These are phyloP conservation scores for Phlyctochytrium planicorne DNA, from an alignment of 192 early-diverging fungal genomes.

Conservation along the genomic window DNA sequence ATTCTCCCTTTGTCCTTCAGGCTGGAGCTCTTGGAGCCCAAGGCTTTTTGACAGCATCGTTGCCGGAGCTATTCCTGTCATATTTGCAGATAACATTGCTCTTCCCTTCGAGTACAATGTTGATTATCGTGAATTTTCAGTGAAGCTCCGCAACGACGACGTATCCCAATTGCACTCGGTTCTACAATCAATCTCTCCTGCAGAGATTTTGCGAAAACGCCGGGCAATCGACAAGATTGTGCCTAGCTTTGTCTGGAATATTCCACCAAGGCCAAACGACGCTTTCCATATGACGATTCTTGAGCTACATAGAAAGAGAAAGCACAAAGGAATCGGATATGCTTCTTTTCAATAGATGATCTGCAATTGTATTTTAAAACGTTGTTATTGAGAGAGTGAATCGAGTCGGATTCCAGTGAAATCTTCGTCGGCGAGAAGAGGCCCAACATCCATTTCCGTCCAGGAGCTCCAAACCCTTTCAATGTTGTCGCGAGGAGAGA, in stretches of 20 bases:
- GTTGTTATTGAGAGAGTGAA: no score
- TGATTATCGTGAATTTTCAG: conserved; percentile 20
- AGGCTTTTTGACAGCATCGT: conserved; percentile 32
- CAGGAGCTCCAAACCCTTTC: conserved; percentile 51
- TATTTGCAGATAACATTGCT: conserved; percentile 30
- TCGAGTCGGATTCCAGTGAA: no score
- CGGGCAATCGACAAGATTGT: conserved; percentile 8
- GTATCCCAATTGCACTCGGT: conserved; percentile 15
- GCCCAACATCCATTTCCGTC: conserved; percentile 77
- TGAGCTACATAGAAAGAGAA: background rate
- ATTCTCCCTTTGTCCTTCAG: conserved; percentile 34
- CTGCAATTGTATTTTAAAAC: background rate
- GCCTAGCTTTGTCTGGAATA: conserved; percentile 27
- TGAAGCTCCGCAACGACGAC: conserved; percentile 17
- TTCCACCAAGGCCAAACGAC: conserved; percentile 14
- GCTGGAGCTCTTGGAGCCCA: conserved; percentile 33
- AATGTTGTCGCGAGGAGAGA: conserved; percentile 8
- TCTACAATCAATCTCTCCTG: background rate
- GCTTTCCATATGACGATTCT: conserved; percentile 13
- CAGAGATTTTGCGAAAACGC: background rate
- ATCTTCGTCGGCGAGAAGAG: conserved; percentile 71
- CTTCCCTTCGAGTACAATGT: conserved; percentile 32
- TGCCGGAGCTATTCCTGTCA: conserved; percentile 28
- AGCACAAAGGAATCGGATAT: background rate
- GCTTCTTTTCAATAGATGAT: background rate